Percentiles rank a stretch among this genome's conserved stretches.
These are phyloP conservation scores for Lathyrus oleraceus DNA, from an alignment of 306 rosid species.

Conservation along the genomic window DNA sequence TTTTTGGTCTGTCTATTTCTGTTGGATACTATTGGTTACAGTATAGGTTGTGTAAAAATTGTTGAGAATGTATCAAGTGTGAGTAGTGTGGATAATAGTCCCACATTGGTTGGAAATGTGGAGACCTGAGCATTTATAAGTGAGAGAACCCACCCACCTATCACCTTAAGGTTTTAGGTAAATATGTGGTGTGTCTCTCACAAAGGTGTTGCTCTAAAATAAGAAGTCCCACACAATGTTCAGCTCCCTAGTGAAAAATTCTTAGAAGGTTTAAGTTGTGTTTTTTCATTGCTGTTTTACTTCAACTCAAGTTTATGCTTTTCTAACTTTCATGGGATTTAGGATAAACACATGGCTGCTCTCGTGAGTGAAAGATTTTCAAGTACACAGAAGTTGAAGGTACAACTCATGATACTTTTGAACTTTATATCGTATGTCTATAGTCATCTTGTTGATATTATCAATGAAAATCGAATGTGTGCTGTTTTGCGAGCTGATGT, in stretches of 20 bases:
- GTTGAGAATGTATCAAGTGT: too few species aligned
- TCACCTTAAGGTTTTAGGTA: too few species aligned
- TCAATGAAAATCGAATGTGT: too few species aligned
- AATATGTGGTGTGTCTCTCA: too few species aligned
- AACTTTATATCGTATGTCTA: conserved; percentile 9
- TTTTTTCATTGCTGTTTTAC: conserved; percentile 18
- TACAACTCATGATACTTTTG: conserved; percentile 33
- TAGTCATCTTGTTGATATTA: conserved; percentile 6
- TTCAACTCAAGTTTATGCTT: conserved; percentile 27
- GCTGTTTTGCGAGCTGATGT: too few species aligned
- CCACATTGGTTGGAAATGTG: too few species aligned
- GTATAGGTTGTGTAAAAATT: conserved; percentile 2
- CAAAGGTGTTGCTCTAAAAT: too few species aligned
- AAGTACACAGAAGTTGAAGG: conserved; percentile 66
- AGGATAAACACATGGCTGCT: conserved; percentile 90
- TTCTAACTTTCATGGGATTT: conserved; percentile 31
- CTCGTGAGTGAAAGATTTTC: conserved; percentile 77
- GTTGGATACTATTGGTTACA: neutral
- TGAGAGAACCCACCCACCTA: too few species aligned
- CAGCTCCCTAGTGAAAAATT: too few species aligned
- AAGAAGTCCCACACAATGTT: too few species aligned
- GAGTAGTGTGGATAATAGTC: too few species aligned
- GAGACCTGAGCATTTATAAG: too few species aligned
- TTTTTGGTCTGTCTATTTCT: neutral
- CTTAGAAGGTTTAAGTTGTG: neutral